Evolutionary conservation across 805 yeast species (phyloP).

Genomic region (Suhomyces emberorum): DNA sequence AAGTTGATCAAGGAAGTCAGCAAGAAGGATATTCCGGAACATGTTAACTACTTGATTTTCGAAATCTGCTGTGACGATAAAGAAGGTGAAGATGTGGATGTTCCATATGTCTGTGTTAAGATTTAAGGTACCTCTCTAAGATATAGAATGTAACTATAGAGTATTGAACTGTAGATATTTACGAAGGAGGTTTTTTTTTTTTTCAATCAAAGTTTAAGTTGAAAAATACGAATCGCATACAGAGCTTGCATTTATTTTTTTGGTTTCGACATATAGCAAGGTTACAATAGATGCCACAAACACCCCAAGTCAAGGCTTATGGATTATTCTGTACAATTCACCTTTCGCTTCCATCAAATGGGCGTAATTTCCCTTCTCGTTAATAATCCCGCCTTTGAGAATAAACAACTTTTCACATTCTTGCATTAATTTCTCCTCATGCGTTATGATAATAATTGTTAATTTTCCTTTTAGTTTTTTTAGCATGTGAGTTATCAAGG

Average conservation of each 20-base stretch:
- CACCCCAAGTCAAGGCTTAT: too few species aligned
- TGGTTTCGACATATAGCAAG: too few species aligned
- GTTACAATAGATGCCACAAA: too few species aligned
- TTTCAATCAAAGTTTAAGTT: too few species aligned
- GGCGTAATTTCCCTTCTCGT: constrained; percentile 42
- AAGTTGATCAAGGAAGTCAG: constrained; percentile 80
- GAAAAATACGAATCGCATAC: too few species aligned
- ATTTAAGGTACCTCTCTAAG: constrained; percentile 18
- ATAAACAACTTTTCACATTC: constrained; percentile 50
- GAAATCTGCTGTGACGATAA: constrained; percentile 92
- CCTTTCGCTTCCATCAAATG: constrained; percentile 22
- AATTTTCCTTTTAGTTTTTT: constrained; percentile 27
- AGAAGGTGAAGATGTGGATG: constrained; percentile 92
- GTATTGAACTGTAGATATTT: too few species aligned
- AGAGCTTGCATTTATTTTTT: too few species aligned
- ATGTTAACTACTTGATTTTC: constrained; percentile 73
- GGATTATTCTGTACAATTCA: constrained; percentile 17
- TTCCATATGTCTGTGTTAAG: constrained; percentile 75
- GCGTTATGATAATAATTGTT: constrained; percentile 66
- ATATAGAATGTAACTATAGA: too few species aligned
- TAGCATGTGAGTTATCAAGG: constrained; percentile 49
- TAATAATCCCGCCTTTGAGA: constrained; percentile 47
- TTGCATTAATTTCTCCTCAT: constrained; percentile 63
- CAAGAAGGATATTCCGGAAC: constrained; percentile 73
- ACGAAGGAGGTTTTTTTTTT: too few species aligned